Evolutionary conservation across 176 grass and related monocot species (phyloP), one percentile per base, ranked within the genome.

Genomic region (Eragrostis curvula): DNA sequence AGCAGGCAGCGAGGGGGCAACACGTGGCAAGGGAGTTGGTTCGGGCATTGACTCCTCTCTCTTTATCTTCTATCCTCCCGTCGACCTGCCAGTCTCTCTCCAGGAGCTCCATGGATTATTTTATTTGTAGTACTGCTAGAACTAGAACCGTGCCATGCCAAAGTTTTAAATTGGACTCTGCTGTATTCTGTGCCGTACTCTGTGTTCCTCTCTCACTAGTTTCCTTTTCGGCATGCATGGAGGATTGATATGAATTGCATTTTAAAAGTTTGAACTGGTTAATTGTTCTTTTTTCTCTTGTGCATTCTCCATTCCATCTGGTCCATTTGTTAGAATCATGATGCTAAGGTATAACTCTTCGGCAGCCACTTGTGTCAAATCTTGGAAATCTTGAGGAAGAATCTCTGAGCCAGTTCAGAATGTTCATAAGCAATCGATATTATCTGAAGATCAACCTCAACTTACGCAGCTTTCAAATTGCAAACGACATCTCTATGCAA

Each of bases 1-100:
- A 82, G 64, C 67, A 79, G 66, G 64, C 67, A 79, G 66, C 56
- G 13, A 72, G 58, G 28, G 74, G 11, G 87, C 88, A 94, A 88
- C 91, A 86, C 87, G 14, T 61, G 78, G 91, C 91, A 92, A 91
- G 87, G 85, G 87, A 77, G 89, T 94, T 97, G 94, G 91, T 97
- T 97, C 91, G 94, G 94, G 94, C 81, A 97, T 97, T 97, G 94
- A 97, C 94, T 89, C 21, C 60, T 53, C 77, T 61, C 41, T 51
- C 63, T 27, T 40, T 45, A 76, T 89, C 78, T 28, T 28, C 23
- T 44, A 47, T 42, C 27, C 62, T 66, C 45, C 77, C 20, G 12
- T 24, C 32, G 64, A 80, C 78, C 59, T 72, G 83, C 83, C 88
- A 82, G n/a, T 87, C 90, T 84, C 85, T 85, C 81, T 70, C 70